Evolutionary conservation across 768 basidiomycete species (phyloP).

Genomic region (Hortiboletus campestris): DNA sequence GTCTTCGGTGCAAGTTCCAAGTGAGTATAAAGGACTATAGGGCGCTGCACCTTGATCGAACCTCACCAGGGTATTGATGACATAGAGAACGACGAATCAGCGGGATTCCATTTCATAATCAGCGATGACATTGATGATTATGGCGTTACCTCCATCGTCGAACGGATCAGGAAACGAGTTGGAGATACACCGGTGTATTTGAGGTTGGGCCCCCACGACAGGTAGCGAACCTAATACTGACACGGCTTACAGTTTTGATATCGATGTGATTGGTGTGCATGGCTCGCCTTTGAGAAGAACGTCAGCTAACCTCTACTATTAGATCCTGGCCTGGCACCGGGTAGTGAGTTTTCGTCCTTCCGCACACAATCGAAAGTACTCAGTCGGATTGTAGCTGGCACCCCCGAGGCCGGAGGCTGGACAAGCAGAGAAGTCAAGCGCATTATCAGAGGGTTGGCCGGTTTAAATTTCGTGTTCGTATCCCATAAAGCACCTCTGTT

Average conservation of each 20-base stretch:
- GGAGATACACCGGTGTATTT: conserved; percentile 77
- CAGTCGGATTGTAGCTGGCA: conserved; percentile 54
- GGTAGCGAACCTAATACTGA: background rate
- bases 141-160: conserved; percentile 67
- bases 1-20: conserved; percentile 74
- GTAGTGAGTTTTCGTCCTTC: conserved; percentile 47
- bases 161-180: conserved; percentile 67
- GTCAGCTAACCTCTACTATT: conserved; percentile 3
- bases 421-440: conserved; percentile 79
- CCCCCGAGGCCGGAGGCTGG: conserved; percentile 85
- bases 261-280: conserved; percentile 70
- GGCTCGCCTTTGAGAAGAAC: background rate
- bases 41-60: background rate
- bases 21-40: conserved; percentile 34
- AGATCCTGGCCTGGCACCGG: conserved; percentile 81
- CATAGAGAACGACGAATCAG: conserved; percentile 62
- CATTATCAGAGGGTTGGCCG: conserved; percentile 74
- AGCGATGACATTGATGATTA: conserved; percentile 83
- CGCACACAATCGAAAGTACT: background rate
- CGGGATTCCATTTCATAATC: conserved; percentile 78
- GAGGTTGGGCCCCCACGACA: conserved; percentile 35
- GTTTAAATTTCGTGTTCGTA: conserved; percentile 72
- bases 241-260: conserved; percentile 55
- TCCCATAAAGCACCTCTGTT: background rate
- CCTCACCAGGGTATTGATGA: conserved; percentile 20